phyloP scores from a whole-genome alignment of 1,284 basidiomycete species.

The Heterobasidion occidentale region DNA sequence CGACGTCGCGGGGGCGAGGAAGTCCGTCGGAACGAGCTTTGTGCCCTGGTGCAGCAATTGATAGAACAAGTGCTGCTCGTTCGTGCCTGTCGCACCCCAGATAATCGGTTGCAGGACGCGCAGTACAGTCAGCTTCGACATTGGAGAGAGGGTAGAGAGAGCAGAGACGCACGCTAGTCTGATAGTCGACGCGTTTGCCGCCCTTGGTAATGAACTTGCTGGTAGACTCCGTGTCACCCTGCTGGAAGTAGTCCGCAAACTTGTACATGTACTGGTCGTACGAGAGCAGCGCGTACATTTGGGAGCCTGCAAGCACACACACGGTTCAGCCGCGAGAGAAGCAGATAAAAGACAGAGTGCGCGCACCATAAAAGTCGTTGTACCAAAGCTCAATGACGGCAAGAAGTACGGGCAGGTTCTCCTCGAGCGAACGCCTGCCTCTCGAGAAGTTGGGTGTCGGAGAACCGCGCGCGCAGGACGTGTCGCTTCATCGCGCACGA shows the following conservation, averaged over 20 bases:
- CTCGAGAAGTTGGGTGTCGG: slow-evolving; percentile 72
- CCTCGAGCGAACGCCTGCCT: slow-evolving; percentile 67
- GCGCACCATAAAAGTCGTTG: slow-evolving; percentile 89
- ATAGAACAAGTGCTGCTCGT: slow-evolving; percentile 98
- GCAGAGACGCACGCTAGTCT: slow-evolving; percentile 77
- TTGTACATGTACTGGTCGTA: slow-evolving; percentile 99
- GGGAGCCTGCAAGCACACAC: slow-evolving; percentile 44
- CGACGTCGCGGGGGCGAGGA: slow-evolving; percentile 85
- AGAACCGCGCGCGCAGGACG: slow-evolving; percentile 73
- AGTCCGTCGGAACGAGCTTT: slow-evolving; percentile 99
- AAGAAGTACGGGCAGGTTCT: slow-evolving; percentile 89
- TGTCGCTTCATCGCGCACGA: slow-evolving; percentile 54
- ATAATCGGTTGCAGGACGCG: slow-evolving; percentile 72
- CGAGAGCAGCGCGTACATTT: slow-evolving; percentile 92
- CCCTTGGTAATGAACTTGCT: slow-evolving; percentile 95
- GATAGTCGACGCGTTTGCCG: slow-evolving; percentile 88
- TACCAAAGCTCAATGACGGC: slow-evolving; percentile 97
- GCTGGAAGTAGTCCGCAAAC: slow-evolving; percentile 99
- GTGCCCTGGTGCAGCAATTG: slow-evolving; percentile 85
- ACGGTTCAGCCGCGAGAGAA: background rate
- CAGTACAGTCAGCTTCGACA: background rate
- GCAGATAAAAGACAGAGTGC: background rate
- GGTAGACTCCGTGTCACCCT: slow-evolving; percentile 99
- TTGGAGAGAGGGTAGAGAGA: background rate
- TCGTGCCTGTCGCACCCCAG: slow-evolving; percentile 97